Conservation (phyloP, 2,329 filamentous ascomycete genomes). For the Hypoxylon sp. region DNA sequence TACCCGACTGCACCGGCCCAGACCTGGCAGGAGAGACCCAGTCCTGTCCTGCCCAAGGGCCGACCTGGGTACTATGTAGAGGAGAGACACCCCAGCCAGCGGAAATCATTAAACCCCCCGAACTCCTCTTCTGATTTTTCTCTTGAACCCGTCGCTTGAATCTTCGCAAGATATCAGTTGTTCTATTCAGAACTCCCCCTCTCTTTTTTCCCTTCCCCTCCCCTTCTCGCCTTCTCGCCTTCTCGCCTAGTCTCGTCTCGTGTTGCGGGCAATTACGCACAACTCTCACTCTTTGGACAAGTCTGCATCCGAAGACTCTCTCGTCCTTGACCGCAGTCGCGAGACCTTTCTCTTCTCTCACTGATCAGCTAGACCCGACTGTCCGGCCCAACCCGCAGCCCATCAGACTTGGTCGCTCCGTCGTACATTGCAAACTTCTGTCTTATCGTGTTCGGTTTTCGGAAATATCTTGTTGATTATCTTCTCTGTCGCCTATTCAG, state of each 20-base stretch:
- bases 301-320: constrained; percentile 25
- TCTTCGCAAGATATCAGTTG: constrained; percentile 51
- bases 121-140: constrained; percentile 51
- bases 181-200: constrained; percentile 56
- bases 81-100: constrained; percentile 41
- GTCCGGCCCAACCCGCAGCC: constrained; percentile 51
- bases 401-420: constrained; percentile 52
- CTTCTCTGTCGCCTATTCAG: constrained; percentile 50
- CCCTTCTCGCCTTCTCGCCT: constrained; percentile 38
- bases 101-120: constrained; percentile 53
- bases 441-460: constrained; percentile 46
- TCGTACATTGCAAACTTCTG: constrained; percentile 48
- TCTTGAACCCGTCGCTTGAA: constrained; percentile 54
- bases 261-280: constrained; percentile 47
- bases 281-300: constrained; percentile 26
- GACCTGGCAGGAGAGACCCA: constrained; percentile 23
- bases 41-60: background rate
- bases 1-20: constrained; percentile 38
- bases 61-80: constrained; percentile 16
- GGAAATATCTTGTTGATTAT: constrained; percentile 48
- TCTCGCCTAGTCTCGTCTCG: constrained; percentile 43
- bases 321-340: constrained; percentile 33
- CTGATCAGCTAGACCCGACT: constrained; percentile 53
- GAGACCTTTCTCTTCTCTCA: constrained; percentile 45
- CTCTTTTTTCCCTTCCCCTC: constrained; percentile 52